These are phyloP conservation scores for Rhododendron vialii DNA, from an alignment of 148 eudicot species.

Conservation along the genomic window DNA sequence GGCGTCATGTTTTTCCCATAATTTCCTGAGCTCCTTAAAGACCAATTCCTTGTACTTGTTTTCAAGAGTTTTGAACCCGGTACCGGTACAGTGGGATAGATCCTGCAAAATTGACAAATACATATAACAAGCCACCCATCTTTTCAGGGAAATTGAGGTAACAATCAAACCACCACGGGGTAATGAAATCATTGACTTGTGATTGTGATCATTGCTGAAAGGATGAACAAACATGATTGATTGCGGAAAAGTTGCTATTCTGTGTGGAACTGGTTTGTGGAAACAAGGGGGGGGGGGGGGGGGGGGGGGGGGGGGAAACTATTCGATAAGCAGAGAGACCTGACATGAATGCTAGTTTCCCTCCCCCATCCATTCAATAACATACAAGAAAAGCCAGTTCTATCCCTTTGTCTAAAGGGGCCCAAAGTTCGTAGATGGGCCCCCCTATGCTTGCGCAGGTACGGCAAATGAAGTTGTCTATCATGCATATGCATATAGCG, in stretches of 20 bases:
- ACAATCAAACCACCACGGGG: not conserved
- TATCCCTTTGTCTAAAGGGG: not conserved
- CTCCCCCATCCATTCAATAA: not conserved
- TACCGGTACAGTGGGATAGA: conserved; percentile 62
- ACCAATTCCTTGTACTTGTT: conserved; percentile 78
- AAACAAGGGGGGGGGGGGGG: too few species aligned
- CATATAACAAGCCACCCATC: not conserved
- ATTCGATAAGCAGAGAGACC: not conserved
- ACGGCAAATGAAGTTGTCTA: not conserved
- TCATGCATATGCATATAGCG: not conserved
- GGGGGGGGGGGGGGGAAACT: too few species aligned
- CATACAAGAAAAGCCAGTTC: not conserved
- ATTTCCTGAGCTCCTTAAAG: conserved; percentile 68
- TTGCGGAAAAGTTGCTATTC: not conserved
- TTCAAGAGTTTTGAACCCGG: conserved; percentile 71
- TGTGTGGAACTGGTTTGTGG: not conserved
- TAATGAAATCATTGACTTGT: not conserved
- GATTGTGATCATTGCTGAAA: not conserved
- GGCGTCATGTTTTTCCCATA: conserved; percentile 57
- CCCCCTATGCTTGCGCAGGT: not conserved
- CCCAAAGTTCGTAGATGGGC: not conserved
- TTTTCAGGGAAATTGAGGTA: not conserved
- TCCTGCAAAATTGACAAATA: conserved; percentile 46
- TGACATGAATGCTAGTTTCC: not conserved
- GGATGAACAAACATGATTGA: not conserved